Evolutionary conservation across 129 eudicot species (phyloP).

Genomic region (Ambrosia artemisiifolia): DNA sequence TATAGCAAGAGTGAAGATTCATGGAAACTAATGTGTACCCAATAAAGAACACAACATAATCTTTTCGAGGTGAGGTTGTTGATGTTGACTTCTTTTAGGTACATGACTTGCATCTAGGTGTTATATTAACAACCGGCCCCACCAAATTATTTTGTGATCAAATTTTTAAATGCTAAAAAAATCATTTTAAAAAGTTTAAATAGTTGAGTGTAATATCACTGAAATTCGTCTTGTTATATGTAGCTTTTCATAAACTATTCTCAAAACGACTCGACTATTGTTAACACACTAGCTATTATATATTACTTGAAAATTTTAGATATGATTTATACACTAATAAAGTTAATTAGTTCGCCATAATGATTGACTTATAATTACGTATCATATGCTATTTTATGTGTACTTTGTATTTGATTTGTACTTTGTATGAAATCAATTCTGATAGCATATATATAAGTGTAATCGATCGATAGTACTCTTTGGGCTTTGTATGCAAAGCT

Average conservation of each 20-base stretch:
- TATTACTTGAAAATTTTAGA: too few species aligned
- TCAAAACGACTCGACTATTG: too few species aligned
- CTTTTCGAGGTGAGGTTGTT: constrained; percentile 23
- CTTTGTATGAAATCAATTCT: not conserved
- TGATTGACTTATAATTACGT: not conserved
- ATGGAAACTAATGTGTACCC: constrained; percentile 28
- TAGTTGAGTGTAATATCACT: too few species aligned
- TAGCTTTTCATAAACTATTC: too few species aligned
- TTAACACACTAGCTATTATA: too few species aligned
- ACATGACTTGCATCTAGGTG: constrained; percentile 38
- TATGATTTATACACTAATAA: too few species aligned
- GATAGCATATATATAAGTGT: not conserved
- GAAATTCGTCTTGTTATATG: too few species aligned
- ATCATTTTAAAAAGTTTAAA: not conserved
- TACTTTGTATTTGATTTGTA: not conserved
- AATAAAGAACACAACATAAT: constrained; percentile 35
- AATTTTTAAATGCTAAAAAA: not conserved
- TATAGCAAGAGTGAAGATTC: constrained; percentile 32
- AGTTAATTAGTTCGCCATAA: not conserved
- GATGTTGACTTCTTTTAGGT: constrained; percentile 38
- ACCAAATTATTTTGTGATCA: constrained; percentile 11
- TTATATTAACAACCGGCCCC: constrained; percentile 27
- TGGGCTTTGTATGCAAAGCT: not conserved
- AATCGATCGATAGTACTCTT: not conserved
- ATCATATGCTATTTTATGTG: not conserved